These are phyloP conservation scores for Lentinula sp. DNA, from an alignment of 768 basidiomycete species.

Conservation along the genomic window DNA sequence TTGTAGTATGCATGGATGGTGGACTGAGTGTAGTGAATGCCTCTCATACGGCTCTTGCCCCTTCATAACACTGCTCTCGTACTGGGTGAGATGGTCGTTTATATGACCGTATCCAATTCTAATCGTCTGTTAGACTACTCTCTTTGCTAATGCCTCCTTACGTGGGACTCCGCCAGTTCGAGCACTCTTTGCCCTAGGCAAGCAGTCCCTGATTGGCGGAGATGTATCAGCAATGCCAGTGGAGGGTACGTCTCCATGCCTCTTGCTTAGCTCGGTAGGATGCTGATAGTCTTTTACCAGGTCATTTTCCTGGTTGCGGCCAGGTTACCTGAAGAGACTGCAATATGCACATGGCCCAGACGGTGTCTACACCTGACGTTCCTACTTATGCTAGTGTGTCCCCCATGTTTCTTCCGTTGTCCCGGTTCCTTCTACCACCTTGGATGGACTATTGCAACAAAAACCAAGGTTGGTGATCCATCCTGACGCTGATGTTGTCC, in stretches of 20 bases:
- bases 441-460: background rate
- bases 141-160: constrained; percentile 64
- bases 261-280: background rate
- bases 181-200: constrained; percentile 57
- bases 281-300: constrained; percentile 22
- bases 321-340: constrained; percentile 63
- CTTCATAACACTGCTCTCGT: constrained; percentile 70
- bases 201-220: constrained; percentile 67
- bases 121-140: constrained; percentile 46
- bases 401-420: background rate
- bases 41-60: constrained; percentile 65
- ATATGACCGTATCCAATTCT: background rate
- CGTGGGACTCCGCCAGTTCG: constrained; percentile 65
- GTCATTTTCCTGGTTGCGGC: constrained; percentile 60
- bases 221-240: constrained; percentile 77
- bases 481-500: background rate
- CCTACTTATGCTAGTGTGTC: background rate
- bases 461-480: background rate
- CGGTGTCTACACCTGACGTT: background rate
- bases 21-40: constrained; percentile 72
- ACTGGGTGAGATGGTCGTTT: constrained; percentile 49
- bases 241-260: constrained; percentile 35
- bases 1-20: constrained; percentile 49
- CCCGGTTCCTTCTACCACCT: background rate
- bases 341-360: constrained; percentile 44